A percentile compares a stretch with the other conserved stretches of the same genome.
phyloP scores from a whole-genome alignment of 805 yeast genomes.

The Sporopachydermia quercuum region DNA sequence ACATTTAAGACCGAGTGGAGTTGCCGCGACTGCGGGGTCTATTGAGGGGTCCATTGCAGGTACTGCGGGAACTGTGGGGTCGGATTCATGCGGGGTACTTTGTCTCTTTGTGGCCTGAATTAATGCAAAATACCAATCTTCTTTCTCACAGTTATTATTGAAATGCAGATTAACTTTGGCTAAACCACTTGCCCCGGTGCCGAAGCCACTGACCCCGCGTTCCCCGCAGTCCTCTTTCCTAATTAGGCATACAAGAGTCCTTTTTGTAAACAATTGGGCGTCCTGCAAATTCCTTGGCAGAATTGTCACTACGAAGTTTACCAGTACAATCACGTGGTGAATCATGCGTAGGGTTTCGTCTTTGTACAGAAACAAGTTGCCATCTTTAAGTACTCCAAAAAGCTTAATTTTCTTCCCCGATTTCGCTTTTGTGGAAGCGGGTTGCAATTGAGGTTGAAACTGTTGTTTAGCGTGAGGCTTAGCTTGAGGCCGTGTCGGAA shows the following conservation, averaged over 20 bases:
- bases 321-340: conserved; percentile 64
- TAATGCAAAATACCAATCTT: conserved; percentile 83
- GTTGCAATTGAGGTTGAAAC: no score
- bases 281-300: conserved; percentile 78
- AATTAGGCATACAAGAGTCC: conserved; percentile 63
- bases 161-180: conserved; percentile 34
- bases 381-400: conserved; percentile 68
- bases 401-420: conserved; percentile 40
- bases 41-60: conserved; percentile 18
- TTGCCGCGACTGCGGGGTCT: conserved; percentile 54
- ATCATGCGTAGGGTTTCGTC: conserved; percentile 52
- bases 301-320: conserved; percentile 52
- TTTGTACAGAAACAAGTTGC: conserved; percentile 73
- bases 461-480: no score
- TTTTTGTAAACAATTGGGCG: conserved; percentile 66
- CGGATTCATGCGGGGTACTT: conserved; percentile 6
- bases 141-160: conserved; percentile 71
- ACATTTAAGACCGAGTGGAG: conserved; percentile 57
- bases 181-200: conserved; percentile 15
- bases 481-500: conserved; percentile 4
- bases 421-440: no score
- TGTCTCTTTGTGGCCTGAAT: conserved; percentile 55
- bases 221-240: conserved; percentile 26
- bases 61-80: conserved; percentile 3
- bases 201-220: conserved; percentile 12